Percentiles rank a stretch among this genome's conserved stretches.
Evolutionary conservation across 768 basidiomycete genomes (phyloP).

Genomic region (Naganishia vaughanmartiniae): DNA sequence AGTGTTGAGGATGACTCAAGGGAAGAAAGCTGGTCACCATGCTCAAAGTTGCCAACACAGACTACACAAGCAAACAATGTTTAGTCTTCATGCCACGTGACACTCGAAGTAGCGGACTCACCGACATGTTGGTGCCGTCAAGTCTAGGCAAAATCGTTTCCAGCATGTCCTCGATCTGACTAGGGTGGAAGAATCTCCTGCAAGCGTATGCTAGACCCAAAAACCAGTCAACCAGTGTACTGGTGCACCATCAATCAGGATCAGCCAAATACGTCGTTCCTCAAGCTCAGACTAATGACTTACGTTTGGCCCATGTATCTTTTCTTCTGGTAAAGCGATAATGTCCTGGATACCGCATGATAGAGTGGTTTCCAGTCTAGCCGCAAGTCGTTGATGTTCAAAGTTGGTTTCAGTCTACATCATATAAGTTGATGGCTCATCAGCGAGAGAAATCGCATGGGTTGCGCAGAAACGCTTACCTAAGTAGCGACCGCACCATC

Average conservation of each 20-base stretch:
- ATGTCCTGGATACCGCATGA: constrained; percentile 43
- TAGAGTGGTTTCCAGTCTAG: constrained; percentile 48
- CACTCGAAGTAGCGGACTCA: constrained; percentile 58
- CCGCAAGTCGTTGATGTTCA: constrained; percentile 46
- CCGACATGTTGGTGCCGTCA: constrained; percentile 68
- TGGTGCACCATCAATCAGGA: background rate
- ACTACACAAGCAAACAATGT: background rate
- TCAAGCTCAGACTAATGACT: background rate
- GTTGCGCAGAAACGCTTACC: background rate
- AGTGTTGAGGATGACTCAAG: constrained; percentile 58
- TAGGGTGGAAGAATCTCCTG: constrained; percentile 78
- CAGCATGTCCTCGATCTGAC: constrained; percentile 82
- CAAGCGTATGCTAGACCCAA: constrained; percentile 43
- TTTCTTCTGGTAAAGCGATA: constrained; percentile 62
- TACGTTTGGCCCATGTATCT: constrained; percentile 52
- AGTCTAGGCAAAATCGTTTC: constrained; percentile 75
- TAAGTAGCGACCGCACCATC: constrained; percentile 23
- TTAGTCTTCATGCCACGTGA: background rate
- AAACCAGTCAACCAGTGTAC: constrained; percentile 17
- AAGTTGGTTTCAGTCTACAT: constrained; percentile 35
- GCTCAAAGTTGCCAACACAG: constrained; percentile 19
- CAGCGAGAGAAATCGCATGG: background rate
- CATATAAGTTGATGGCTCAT: background rate
- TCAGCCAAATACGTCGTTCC: background rate
- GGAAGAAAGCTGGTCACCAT: constrained; percentile 24